Base-by-base conservation (phyloP, 331 rosid genomes). In the Malus hybrid region DNA sequence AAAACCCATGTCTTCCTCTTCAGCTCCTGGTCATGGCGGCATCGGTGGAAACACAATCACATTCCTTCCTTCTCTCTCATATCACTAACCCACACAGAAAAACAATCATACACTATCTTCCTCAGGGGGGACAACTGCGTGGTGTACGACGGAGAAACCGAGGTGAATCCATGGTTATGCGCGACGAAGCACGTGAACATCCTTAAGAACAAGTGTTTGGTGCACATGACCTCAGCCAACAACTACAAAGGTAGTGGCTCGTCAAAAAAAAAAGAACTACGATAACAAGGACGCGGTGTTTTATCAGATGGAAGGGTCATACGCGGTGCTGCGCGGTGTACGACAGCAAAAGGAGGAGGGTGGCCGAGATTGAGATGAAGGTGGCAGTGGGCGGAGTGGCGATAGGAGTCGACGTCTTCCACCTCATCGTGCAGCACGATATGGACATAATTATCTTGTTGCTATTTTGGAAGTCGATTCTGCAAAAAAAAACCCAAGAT, bases 321-420 rank as follows among this genome's bases (percentile, higher is more conserved):
- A 86, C 76, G 42, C 84, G 97, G 77, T 65, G 84, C 78, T 91
- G 95, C 60, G 39, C 6, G 1, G 80, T 91, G 50, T 86, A 78
- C 73, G 87, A 89, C 74, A 80, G 62, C 18, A 85, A 79, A 59
- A 68, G 84, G 82, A 82, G 67, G 73, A 79, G 54, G 56, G 90
- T 91, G 74, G 93, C 85, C 36, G 97, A 91, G 86, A 89, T 89
- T 9, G 84, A 85, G 82, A 81, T 75, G 70, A 89, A 91, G 80
- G 97, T 87, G 75, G 77, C 81, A 10, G 78, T 67, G 2, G 90
- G 87, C 8, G 89, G 90, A 15, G 85, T 82, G 42, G 85, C 80
- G 22, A 77, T 91, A 18, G 97, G 97, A 29, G 80, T 78, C 7
- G 97, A 91, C 54, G 88, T 91, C 46, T 91, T 91, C 82, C 88